Conservation (phyloP, 129 eudicot genomes). For the Escallonia rubra region DNA sequence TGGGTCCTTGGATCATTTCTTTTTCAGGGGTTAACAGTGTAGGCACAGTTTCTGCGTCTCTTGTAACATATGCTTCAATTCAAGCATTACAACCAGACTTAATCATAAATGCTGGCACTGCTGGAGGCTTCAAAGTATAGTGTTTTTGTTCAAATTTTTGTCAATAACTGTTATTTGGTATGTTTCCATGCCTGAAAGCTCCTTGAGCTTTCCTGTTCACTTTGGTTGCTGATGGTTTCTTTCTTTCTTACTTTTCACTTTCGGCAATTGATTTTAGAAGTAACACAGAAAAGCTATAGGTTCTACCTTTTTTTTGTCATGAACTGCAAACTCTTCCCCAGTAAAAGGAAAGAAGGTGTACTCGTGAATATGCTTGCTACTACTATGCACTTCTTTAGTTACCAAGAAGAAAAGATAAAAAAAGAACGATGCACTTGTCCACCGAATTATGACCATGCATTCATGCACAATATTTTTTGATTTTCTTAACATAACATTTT, state of each 20-base stretch:
- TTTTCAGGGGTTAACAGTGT: constrained; percentile 85
- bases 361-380: neutral
- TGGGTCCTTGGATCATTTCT: neutral
- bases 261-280: too few species aligned
- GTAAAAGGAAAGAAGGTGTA: too few species aligned
- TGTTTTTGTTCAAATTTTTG: neutral
- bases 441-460: neutral
- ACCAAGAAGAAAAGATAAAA: too few species aligned
- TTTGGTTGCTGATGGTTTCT: neutral
- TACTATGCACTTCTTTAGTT: neutral
- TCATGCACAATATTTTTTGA: too few species aligned
- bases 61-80: constrained; percentile 86
- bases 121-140: constrained; percentile 91
- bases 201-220: neutral
- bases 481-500: neutral
- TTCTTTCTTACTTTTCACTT: neutral
- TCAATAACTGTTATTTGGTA: too few species aligned
- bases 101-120: constrained; percentile 93
- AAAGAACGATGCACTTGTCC: neutral
- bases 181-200: too few species aligned
- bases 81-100: constrained; percentile 89
- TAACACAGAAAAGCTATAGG: too few species aligned
- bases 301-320: too few species aligned
- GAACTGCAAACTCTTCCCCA: too few species aligned
- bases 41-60: constrained; percentile 91